phyloP scores from a whole-genome alignment of 192 early-diverging fungal genomes.

The Haplosporangium gracile region DNA sequence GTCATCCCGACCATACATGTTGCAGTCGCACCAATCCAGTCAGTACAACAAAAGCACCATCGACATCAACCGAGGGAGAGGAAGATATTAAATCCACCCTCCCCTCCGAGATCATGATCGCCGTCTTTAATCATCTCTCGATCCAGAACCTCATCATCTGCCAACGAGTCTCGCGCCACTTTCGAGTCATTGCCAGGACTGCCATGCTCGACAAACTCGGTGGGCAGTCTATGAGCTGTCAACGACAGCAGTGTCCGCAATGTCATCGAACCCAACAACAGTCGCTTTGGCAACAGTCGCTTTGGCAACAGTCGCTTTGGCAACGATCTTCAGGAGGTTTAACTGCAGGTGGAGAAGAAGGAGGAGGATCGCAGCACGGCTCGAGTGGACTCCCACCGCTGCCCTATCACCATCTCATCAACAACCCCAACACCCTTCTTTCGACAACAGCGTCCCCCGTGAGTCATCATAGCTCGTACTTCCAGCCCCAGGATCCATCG shows the following conservation, averaged over 20 bases:
- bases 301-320: not conserved
- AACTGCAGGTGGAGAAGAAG: not conserved
- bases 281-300: not conserved
- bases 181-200: slow-evolving; percentile 17
- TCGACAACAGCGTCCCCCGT: not conserved
- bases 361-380: not conserved
- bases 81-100: not conserved
- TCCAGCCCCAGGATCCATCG: not conserved
- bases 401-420: slow-evolving; percentile 9
- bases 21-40: not conserved
- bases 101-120: slow-evolving; percentile 30
- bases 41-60: not conserved
- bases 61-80: not conserved
- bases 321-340: not conserved
- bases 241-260: not conserved
- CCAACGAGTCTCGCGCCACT: slow-evolving; percentile 30
- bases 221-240: not conserved
- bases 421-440: not conserved
- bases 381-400: slow-evolving; percentile 26
- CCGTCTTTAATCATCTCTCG: slow-evolving; percentile 16
- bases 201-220: slow-evolving; percentile 35
- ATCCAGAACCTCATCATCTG: slow-evolving; percentile 20
- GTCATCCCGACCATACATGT: not conserved
- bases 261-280: not conserved
- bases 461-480: not conserved